Evolutionary conservation across 2,329 filamentous ascomycete species (phyloP).

Genomic region (Bipolaris sorokiniana): DNA sequence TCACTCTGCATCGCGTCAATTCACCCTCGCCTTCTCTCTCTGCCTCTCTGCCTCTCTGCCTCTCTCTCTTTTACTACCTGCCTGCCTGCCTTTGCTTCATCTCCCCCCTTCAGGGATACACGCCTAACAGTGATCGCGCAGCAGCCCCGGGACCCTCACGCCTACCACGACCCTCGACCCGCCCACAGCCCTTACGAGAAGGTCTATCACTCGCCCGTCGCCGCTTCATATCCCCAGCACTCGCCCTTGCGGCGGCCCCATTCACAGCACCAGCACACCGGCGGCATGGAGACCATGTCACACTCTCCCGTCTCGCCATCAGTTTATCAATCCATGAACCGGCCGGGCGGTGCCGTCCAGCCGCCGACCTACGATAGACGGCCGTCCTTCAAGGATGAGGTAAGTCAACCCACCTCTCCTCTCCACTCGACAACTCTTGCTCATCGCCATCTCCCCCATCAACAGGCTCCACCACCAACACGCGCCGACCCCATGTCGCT

Average conservation of each 20-base stretch:
- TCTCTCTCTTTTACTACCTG: not conserved
- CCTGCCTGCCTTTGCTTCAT: not conserved
- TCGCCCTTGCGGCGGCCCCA: slow-evolving; percentile 48
- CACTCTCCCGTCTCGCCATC: slow-evolving; percentile 49
- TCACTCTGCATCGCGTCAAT: slow-evolving; percentile 5
- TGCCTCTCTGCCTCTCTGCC: not conserved
- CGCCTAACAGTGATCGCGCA: slow-evolving; percentile 30
- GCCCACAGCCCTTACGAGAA: slow-evolving; percentile 46
- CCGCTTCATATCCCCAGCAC: slow-evolving; percentile 41
- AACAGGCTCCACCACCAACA: slow-evolving; percentile 68
- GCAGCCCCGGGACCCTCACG: slow-evolving; percentile 45
- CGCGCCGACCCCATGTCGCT: slow-evolving; percentile 94
- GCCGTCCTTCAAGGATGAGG: slow-evolving; percentile 46
- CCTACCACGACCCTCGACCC: slow-evolving; percentile 42
- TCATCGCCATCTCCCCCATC: slow-evolving; percentile 21
- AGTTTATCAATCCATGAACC: slow-evolving; percentile 41
- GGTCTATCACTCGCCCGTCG: slow-evolving; percentile 48
- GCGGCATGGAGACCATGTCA: slow-evolving; percentile 45
- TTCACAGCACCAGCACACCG: slow-evolving; percentile 42
- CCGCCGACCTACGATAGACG: slow-evolving; percentile 37
- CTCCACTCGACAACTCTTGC: slow-evolving; percentile 9
- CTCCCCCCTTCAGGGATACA: slow-evolving; percentile 12
- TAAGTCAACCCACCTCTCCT: slow-evolving; percentile 28
- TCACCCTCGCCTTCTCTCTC: slow-evolving; percentile 1
- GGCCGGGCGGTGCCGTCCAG: slow-evolving; percentile 41